These are phyloP conservation scores for Dacryopinax spathularia DNA, from an alignment of 768 basidiomycete species.

Conservation along the genomic window DNA sequence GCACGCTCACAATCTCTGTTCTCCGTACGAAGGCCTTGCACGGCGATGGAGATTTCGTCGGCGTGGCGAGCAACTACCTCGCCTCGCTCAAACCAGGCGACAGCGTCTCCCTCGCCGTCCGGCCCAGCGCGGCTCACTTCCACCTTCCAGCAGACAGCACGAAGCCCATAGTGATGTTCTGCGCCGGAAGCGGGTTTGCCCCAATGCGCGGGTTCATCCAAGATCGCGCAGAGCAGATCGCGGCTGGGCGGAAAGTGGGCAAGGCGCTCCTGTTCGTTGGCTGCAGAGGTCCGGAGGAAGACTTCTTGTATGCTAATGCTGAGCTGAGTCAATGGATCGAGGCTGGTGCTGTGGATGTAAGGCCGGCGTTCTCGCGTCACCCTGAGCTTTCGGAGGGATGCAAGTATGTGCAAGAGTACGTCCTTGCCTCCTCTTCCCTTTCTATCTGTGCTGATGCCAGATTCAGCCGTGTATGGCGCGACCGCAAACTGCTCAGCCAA, in stretches of 20 bases:
- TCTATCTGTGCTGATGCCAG: background rate
- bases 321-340: conserved; percentile 33
- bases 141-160: conserved; percentile 30
- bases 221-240: conserved; percentile 35
- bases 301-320: conserved; percentile 31
- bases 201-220: conserved; percentile 41
- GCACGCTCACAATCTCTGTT: conserved; percentile 35
- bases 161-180: conserved; percentile 34
- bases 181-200: conserved; percentile 35
- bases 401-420: conserved; percentile 31
- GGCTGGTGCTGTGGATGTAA: conserved; percentile 32
- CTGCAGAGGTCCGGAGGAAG: conserved; percentile 30
- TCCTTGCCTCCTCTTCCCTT: background rate
- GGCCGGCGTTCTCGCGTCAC: conserved; percentile 31
- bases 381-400: conserved; percentile 22
- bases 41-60: conserved; percentile 28
- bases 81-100: conserved; percentile 29
- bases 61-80: conserved; percentile 36
- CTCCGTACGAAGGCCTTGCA: conserved; percentile 28
- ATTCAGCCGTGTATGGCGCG: conserved; percentile 31
- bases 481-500: conserved; percentile 26
- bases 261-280: conserved; percentile 35
- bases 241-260: conserved; percentile 30
- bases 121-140: conserved; percentile 29
- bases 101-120: conserved; percentile 31